Evolutionary conservation across 495 filamentous ascomycete genomes (phyloP), one percentile per base, ranked within the genome.

Genomic region (Xylona heveae): DNA sequence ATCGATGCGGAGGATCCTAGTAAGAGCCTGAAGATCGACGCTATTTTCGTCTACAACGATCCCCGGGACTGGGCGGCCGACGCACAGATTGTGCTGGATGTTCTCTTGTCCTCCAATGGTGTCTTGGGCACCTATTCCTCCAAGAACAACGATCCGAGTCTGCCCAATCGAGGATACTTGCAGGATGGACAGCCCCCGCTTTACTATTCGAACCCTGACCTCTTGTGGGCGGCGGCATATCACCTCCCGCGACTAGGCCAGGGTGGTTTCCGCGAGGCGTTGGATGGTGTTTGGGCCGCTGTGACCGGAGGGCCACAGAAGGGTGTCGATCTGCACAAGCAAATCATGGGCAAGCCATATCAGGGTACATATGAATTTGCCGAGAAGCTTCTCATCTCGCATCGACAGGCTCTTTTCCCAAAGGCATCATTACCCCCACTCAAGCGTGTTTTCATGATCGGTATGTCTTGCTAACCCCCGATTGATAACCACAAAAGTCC

Each of bases 11-110:
- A 25, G 10, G 42, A 59, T 18, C 59, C 58, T 0, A 40, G 47
- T 0, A 54, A 53, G 10, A 54, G 61, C 20, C 55, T 82, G 24
- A 75, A 78, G 38, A 68, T 94, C 42, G 74, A 79, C 45, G 81
- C 83, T 12, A 66, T 97, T 29, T 70, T 93, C 46, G 71, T 93
- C 20, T 91, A 74, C 57, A 80, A 85, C 49, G 81, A 91, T 51
- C 79, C 88, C 7, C 67, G 88, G 17, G 85, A 94, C 58, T 94
- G 85, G 84, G 82, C 69, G 5, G 61, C 88, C n/a, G 80, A 91
- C 49, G 65, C 67, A 4, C 78, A 84, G 42, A 42, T 97, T 36
- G 68, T 94, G 26, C 40, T 71, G 34, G 88, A 97, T 50, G 45
- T 91, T 5, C 61, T 93, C 2, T 58, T 88, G 24, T 91, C 82